Conservation (phyloP, 2,329 filamentous ascomycete genomes). For the Apiospora malaysiana region DNA sequence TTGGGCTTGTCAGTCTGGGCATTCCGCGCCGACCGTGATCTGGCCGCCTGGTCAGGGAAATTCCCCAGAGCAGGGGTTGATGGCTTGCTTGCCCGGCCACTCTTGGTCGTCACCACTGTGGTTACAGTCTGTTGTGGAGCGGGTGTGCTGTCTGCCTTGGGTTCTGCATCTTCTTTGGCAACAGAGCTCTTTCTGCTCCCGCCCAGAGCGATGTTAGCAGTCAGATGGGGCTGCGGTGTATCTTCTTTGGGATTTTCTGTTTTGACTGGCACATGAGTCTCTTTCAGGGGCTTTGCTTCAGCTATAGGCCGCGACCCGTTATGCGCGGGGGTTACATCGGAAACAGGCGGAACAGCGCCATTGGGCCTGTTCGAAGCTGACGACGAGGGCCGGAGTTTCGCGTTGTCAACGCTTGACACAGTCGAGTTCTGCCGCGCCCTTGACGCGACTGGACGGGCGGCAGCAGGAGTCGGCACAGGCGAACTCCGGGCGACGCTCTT, state of each 20-base stretch:
- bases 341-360: constrained; percentile 48
- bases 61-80: constrained; percentile 67
- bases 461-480: constrained; percentile 59
- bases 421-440: constrained; percentile 79
- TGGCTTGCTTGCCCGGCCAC: constrained; percentile 69
- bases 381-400: constrained; percentile 61
- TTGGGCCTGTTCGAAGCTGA: constrained; percentile 68
- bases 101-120: constrained; percentile 62
- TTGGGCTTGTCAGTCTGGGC: constrained; percentile 47
- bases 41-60: constrained; percentile 61
- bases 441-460: constrained; percentile 68
- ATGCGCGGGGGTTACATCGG: constrained; percentile 41
- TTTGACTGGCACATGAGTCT: constrained; percentile 47
- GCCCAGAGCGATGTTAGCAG: constrained; percentile 36
- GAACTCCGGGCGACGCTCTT: constrained; percentile 59
- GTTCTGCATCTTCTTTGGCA: constrained; percentile 55
- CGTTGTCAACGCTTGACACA: constrained; percentile 62
- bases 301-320: constrained; percentile 39
- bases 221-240: constrained; percentile 34
- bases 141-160: constrained; percentile 46
- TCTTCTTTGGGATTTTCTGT: constrained; percentile 43
- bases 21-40: constrained; percentile 60
- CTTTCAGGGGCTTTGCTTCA: constrained; percentile 61
- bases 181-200: constrained; percentile 46
- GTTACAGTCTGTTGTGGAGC: constrained; percentile 44